Evolutionary conservation across 1,139 yeast genomes (phyloP).

Genomic region (Saccharomycopsis crataegensis): DNA sequence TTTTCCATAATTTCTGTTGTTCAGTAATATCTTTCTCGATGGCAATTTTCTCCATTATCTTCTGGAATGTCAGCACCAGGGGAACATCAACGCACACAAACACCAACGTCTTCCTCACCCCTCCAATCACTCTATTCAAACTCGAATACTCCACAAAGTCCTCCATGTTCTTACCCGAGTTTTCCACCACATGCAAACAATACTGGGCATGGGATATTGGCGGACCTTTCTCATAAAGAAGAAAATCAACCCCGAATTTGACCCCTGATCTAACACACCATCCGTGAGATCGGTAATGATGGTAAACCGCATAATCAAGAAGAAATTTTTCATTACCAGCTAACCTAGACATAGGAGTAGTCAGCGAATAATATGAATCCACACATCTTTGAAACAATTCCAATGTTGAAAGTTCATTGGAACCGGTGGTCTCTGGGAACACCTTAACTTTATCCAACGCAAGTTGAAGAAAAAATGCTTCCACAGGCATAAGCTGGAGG

Average conservation of each 20-base stretch:
- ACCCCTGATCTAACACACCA: conserved; percentile 95
- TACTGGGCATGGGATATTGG: conserved; percentile 93
- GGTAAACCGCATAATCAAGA: conserved; percentile 65
- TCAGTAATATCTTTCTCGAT: not conserved
- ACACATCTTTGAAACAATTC: not conserved
- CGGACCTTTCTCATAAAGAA: conserved; percentile 85
- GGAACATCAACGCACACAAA: conserved; percentile 60
- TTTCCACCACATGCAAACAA: conserved; percentile 45
- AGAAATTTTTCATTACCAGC: conserved; percentile 36
- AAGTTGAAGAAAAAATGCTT: conserved; percentile 52
- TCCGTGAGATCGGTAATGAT: conserved; percentile 80
- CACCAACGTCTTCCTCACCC: conserved; percentile 75
- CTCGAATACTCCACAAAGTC: conserved; percentile 63
- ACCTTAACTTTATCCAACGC: not conserved
- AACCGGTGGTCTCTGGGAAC: not conserved
- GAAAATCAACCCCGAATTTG: conserved; percentile 80
- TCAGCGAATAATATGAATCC: no score
- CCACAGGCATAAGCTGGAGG: conserved; percentile 69
- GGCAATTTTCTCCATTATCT: not conserved
- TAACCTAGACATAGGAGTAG: not conserved
- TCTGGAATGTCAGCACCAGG: conserved; percentile 20
- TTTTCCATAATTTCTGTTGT: not conserved
- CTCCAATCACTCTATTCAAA: conserved; percentile 72
- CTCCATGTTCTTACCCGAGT: conserved; percentile 22
- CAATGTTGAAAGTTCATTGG: not conserved